Evolutionary conservation across 257 asterid genomes (phyloP), one percentile per base, ranked within the genome.

Genomic region (Solanum chilense): DNA sequence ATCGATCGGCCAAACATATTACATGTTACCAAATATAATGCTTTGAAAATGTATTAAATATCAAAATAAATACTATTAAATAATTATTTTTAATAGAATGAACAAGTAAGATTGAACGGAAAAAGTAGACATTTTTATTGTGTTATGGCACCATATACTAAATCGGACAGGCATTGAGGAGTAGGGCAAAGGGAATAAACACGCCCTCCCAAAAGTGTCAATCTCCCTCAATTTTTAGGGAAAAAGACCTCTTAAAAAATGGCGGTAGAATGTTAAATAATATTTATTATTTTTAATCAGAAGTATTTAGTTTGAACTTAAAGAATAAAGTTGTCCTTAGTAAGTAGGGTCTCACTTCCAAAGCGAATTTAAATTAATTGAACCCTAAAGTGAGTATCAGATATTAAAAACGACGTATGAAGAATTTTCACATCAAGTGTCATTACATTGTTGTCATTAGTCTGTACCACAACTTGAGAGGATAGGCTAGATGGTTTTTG

Each of bases 301-400:
- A 69, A 3, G 9, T 69, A 14, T 69, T 3, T 2, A 66, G 73
- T 27, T 3, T 1, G 4, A 13, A 29, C 0, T 27, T 1, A 14
- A 15, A 29, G 5, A 29, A 69, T 7, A 21, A 29, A 15, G 0
- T 29, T 2, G 3, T 15, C 3, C 31, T 31, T 29, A 1, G 3
- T 29, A 14, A 5, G 12, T 1, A 29, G 23, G 1, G 1, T 0
- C n/a, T 69, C 31, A 25, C 69, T 62, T 3, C 0, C 29, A 4
- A 62, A n/a, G 29, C 3, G 6, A 68, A 68, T 68, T 29, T 69
- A 69, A 1, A 29, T 69, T 29, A 69, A 3, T 27, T 27, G 37
- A 66, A 66, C 0, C 35, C 13, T 1, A 66, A 6, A 27, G 23
- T 0, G 3, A 8, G 0, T 29, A 29, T 12, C 1, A 14, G 1